Conservation (phyloP, 176 grass and related monocot species). For the Carex myosuroides region DNA sequence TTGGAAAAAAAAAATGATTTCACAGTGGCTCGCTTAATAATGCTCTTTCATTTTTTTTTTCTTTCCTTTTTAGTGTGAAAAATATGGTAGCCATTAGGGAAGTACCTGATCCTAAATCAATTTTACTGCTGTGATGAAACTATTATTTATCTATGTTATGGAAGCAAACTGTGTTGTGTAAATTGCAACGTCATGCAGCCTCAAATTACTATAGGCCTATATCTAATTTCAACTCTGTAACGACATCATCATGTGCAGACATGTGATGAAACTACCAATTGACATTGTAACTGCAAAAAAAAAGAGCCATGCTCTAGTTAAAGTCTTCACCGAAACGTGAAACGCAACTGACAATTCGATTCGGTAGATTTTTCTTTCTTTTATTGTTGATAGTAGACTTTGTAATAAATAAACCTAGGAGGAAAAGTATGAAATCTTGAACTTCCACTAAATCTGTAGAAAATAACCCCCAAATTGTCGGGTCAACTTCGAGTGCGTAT, state of each 20-base stretch:
- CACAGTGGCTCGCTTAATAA: neutral
- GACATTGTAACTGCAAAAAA: neutral
- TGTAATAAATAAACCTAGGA: neutral
- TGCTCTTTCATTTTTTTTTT: neutral
- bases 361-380: neutral
- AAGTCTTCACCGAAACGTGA: neutral
- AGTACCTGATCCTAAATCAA: neutral
- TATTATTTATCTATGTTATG: neutral
- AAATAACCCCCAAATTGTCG: neutral
- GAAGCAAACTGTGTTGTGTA: neutral
- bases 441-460: neutral
- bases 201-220: neutral
- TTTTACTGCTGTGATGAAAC: neutral
- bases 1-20: neutral
- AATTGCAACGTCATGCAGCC: neutral
- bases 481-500: too few species aligned
- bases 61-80: neutral
- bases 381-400: neutral
- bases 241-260: neutral
- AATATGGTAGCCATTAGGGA: neutral
- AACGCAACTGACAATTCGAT: neutral
- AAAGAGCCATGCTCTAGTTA: neutral
- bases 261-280: constrained; percentile 1
- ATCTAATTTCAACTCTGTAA: neutral
- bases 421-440: neutral